Percentiles rank a stretch among this genome's conserved stretches.
Conservation (phyloP, 257 asterid species). For the Nicotiana paniculata region DNA sequence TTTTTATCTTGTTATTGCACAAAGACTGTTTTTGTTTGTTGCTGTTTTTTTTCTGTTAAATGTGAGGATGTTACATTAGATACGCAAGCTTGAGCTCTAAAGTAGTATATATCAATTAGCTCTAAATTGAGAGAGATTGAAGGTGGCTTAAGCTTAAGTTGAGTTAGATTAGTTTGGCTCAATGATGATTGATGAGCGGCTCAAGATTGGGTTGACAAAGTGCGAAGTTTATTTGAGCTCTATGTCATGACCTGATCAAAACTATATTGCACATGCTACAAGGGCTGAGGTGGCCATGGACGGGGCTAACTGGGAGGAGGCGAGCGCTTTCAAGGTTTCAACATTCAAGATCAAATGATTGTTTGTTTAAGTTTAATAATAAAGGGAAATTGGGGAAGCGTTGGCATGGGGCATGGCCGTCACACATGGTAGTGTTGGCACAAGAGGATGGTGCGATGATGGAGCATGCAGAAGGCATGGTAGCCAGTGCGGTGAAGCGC, state of each 20-base stretch:
- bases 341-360: not conserved
- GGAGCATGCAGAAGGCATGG: not conserved
- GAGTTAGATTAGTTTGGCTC: not conserved
- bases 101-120: not conserved
- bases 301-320: not conserved
- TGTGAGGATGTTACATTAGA: no score
- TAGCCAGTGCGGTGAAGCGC: not conserved
- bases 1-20: no score
- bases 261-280: not conserved
- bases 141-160: not conserved
- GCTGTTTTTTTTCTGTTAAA: no score
- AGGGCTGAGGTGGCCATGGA: not conserved
- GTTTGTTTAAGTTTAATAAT: not conserved
- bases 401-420: not conserved
- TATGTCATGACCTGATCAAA: not conserved
- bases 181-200: not conserved
- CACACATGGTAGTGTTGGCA: not conserved
- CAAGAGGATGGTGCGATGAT: not conserved
- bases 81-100: no score
- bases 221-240: not conserved
- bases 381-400: not conserved
- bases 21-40: no score
- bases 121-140: not conserved
- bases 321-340: not conserved
- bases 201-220: not conserved